These are phyloP conservation scores for Triadica sebifera DNA, from an alignment of 345 rosid genomes.

Conservation along the genomic window DNA sequence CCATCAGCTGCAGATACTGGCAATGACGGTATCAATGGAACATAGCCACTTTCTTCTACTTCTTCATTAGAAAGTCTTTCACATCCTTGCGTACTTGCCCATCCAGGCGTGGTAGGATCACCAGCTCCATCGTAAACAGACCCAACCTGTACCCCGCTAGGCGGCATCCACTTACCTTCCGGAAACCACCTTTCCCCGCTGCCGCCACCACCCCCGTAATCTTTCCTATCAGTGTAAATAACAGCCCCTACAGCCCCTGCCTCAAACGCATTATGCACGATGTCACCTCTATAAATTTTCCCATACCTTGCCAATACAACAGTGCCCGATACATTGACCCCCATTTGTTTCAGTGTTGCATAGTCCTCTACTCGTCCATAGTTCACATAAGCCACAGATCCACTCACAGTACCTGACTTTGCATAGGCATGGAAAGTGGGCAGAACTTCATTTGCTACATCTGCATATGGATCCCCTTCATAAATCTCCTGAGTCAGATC, in stretches of 20 bases:
- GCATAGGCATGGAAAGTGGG: slow-evolving; percentile 81
- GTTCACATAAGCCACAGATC: slow-evolving; percentile 65
- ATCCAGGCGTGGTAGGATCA: slow-evolving; percentile 82
- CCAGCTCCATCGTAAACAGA: slow-evolving; percentile 58
- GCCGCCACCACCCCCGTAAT: slow-evolving; percentile 52
- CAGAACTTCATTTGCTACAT: slow-evolving; percentile 54
- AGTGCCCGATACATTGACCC: slow-evolving; percentile 45
- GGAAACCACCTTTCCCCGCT: slow-evolving; percentile 58
- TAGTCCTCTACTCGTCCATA: slow-evolving; percentile 72
- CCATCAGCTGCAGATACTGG: slow-evolving; percentile 72
- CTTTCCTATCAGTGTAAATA: slow-evolving; percentile 65
- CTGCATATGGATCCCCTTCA: slow-evolving; percentile 62
- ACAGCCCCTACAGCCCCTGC: slow-evolving; percentile 72
- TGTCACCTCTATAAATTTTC: slow-evolving; percentile 70
- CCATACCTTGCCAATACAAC: slow-evolving; percentile 68
- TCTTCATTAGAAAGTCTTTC: slow-evolving; percentile 65
- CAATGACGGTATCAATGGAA: slow-evolving; percentile 69
- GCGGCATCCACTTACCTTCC: slow-evolving; percentile 67
- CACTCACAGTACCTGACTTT: slow-evolving; percentile 60
- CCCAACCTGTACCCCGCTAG: slow-evolving; percentile 85
- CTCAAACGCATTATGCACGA: slow-evolving; percentile 53
- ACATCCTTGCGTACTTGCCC: slow-evolving; percentile 68
- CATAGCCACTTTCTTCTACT: slow-evolving; percentile 48
- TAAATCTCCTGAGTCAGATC: slow-evolving; percentile 48
- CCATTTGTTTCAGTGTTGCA: slow-evolving; percentile 40